Evolutionary conservation across 352 stramenopile species (phyloP).

Genomic region (Paralagenidium karlingii): DNA sequence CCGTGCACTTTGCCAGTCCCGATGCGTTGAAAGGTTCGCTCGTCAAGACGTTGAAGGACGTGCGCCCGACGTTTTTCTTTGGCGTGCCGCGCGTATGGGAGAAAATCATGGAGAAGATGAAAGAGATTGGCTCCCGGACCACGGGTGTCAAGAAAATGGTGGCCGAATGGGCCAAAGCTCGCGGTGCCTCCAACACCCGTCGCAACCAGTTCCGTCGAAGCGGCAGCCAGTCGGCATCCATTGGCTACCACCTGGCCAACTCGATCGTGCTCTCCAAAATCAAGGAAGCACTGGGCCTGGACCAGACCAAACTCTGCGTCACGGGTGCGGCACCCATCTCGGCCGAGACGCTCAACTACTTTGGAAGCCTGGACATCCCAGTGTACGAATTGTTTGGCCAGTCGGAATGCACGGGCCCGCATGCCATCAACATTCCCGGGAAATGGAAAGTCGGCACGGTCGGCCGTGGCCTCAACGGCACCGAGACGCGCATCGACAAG

Average conservation of each 20-base stretch:
- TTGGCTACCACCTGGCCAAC: slow-evolving; percentile 75
- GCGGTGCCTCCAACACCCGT: slow-evolving; percentile 38
- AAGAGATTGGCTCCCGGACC: slow-evolving; percentile 33
- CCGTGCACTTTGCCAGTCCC: slow-evolving; percentile 60
- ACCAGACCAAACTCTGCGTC: slow-evolving; percentile 74
- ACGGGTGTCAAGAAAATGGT: slow-evolving; percentile 79
- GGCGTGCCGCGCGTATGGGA: slow-evolving; percentile 80
- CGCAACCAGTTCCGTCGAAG: slow-evolving; percentile 55
- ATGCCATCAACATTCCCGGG: slow-evolving; percentile 44
- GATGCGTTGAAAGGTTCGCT: slow-evolving; percentile 65
- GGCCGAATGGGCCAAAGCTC: slow-evolving; percentile 67
- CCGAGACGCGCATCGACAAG: slow-evolving; percentile 32
- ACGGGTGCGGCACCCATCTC: slow-evolving; percentile 66
- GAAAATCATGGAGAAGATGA: slow-evolving; percentile 77
- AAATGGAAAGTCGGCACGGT: slow-evolving; percentile 84
- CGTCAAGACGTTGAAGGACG: slow-evolving; percentile 44
- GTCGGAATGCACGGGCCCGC: slow-evolving; percentile 84
- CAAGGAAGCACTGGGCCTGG: slow-evolving; percentile 59
- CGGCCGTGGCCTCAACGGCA: slow-evolving; percentile 45
- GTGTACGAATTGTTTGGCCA: slow-evolving; percentile 88
- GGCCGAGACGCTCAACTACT: slow-evolving; percentile 64
- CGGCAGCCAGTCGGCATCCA: slow-evolving; percentile 29
- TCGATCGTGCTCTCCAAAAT: slow-evolving; percentile 73
- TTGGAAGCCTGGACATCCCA: slow-evolving; percentile 88
- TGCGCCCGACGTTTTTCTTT: slow-evolving; percentile 66